Evolutionary conservation across 805 yeast genomes (phyloP), one percentile per base, ranked within the genome.

Genomic region (Brettanomyces bruxellensis): DNA sequence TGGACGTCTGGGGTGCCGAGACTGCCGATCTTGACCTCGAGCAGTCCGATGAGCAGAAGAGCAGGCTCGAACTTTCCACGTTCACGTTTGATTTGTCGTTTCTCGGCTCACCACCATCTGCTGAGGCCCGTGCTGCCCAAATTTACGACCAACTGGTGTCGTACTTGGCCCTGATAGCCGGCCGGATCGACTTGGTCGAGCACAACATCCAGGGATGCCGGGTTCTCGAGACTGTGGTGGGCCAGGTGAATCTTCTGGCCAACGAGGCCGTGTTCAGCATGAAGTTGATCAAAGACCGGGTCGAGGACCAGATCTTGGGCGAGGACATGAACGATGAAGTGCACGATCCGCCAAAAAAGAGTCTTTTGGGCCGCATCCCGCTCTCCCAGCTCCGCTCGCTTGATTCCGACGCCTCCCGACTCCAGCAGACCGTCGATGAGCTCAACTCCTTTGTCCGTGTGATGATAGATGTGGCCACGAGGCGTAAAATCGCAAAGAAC

Each of bases 141-240:
- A 74, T 84, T 38, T 75, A 82, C 53, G 74, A 76, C 25, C 67
- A 81, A 4, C 56, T 83, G 13, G 75, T 76, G 54, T 69, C 77
- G 1, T 85, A 85, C 55, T 67, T 84, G 51, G 81, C 83, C 2
- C 56, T 86, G 52, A 75, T 85, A 8, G 70, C 83, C 13, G 95
- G 95, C n/a, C 66, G 95, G 54, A 64, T 86, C 51, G 93, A 86
- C 60, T 69, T 86, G 61, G 78, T 85, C 34, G 93, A 86, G 57
- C 83, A 81, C 54, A 85, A 84, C 57, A 72, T 79, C 4, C 69
- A 69, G 14, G 91, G 91, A 2, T 80, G 88, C 56, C 83, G 81
- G 51, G 61, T 79, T 5, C 60, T 86, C 45, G 90, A 85, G 54
- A 70, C 73, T 14, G 66, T 86, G 13, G 76, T 81, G 3, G 86